These are phyloP conservation scores for Baorangia bicolor DNA, from an alignment of 768 basidiomycete genomes.

Conservation along the genomic window DNA sequence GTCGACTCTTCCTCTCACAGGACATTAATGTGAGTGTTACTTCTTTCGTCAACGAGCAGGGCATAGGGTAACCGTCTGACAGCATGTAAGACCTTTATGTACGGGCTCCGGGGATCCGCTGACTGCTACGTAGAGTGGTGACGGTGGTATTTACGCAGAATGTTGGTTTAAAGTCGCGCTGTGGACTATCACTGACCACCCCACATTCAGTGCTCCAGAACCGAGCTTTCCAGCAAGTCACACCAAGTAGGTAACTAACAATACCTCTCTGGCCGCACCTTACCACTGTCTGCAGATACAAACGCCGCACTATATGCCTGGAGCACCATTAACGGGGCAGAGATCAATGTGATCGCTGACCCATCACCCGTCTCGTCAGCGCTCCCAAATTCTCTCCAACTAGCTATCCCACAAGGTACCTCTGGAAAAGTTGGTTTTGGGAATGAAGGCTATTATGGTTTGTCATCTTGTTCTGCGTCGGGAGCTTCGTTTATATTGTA, in stretches of 20 bases:
- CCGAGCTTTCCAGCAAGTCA: constrained; percentile 64
- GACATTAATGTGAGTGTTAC: constrained; percentile 57
- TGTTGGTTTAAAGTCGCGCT: constrained; percentile 31
- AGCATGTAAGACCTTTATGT: constrained; percentile 36
- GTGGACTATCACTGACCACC: neutral
- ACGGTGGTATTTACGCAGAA: constrained; percentile 69
- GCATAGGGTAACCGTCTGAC: neutral
- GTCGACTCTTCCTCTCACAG: constrained; percentile 28
- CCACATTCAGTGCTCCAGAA: constrained; percentile 57
- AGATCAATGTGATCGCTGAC: constrained; percentile 51
- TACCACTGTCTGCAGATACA: constrained; percentile 37
- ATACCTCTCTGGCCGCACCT: neutral
- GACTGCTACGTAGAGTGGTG: constrained; percentile 49
- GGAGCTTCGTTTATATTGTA: neutral
- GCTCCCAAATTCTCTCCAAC: constrained; percentile 60
- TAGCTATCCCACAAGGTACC: constrained; percentile 42
- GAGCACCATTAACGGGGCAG: constrained; percentile 46
- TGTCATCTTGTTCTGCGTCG: neutral
- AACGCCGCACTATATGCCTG: constrained; percentile 50
- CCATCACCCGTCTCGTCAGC: constrained; percentile 52
- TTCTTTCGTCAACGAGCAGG: neutral
- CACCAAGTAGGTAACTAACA: constrained; percentile 40
- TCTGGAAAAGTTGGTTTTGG: constrained; percentile 49
- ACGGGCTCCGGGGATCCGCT: constrained; percentile 9
- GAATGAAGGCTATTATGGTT: constrained; percentile 60